A percentile compares a stretch with the other conserved stretches of the same genome.
phyloP scores from a whole-genome alignment of 176 grass and related monocot species.

The Oryza glumipatula region DNA sequence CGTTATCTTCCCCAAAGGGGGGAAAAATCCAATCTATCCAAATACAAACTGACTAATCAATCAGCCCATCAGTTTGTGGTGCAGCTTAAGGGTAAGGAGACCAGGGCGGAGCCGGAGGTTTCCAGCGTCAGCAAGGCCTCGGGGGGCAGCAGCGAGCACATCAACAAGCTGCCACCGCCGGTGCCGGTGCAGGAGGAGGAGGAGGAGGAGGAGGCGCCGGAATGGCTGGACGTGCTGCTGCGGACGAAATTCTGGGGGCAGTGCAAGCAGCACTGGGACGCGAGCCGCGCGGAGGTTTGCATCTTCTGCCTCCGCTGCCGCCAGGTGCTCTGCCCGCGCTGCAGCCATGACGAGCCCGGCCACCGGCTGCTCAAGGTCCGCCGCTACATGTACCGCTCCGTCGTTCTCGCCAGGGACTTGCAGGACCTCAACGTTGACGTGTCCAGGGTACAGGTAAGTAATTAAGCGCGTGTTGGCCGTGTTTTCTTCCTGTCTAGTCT shows the following conservation, averaged over 20 bases:
- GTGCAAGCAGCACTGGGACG: slow-evolving; percentile 16
- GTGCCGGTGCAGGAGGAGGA: not conserved
- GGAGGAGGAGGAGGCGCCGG: not conserved
- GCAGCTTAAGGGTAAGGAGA: not conserved
- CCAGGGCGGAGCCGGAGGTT: not conserved
- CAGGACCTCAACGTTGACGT: slow-evolving; percentile 32
- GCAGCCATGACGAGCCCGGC: not conserved
- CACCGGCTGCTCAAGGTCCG: slow-evolving; percentile 54
- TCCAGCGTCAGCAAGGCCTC: not conserved
- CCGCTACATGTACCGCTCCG: slow-evolving; percentile 56
- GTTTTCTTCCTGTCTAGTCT: too few species aligned
- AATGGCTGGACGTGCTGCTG: slow-evolving; percentile 25
- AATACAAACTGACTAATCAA: not conserved
- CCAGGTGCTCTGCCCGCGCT: slow-evolving; percentile 41
- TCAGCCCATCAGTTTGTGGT: not conserved
- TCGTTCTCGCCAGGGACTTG: slow-evolving; percentile 39
- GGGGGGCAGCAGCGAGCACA: not conserved
- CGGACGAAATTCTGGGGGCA: slow-evolving; percentile 22
- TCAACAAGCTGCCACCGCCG: not conserved
- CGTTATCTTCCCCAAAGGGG: not conserved
- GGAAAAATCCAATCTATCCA: not conserved
- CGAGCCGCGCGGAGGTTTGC: slow-evolving; percentile 21
- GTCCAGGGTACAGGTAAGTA: slow-evolving; percentile 52
- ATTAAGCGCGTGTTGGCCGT: not conserved
- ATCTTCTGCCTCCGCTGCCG: slow-evolving; percentile 42